Evolutionary conservation across 257 asterid species (phyloP).

Genomic region (Thymus quinquecostatus): DNA sequence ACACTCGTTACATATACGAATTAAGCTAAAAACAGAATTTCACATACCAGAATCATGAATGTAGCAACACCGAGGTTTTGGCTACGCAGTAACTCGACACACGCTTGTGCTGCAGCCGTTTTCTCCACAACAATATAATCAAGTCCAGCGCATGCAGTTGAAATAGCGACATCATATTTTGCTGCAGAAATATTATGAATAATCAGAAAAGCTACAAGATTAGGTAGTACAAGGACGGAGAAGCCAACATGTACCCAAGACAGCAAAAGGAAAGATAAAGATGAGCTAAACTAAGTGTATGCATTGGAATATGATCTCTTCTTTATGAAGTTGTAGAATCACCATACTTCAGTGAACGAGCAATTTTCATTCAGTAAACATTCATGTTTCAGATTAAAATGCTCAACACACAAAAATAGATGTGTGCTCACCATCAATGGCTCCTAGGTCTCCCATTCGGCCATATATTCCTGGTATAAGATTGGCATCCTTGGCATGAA

Average conservation of each 20-base stretch:
- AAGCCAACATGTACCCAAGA: conserved; percentile 4
- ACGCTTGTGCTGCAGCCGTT: conserved; percentile 81
- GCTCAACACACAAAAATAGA: not conserved
- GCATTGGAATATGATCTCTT: not conserved
- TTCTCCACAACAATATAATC: conserved; percentile 96
- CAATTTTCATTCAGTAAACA: not conserved
- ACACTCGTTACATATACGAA: not conserved
- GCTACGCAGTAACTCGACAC: conserved; percentile 83
- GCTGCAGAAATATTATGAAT: conserved; percentile 51
- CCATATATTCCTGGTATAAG: conserved; percentile 87
- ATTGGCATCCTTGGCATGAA: conserved; percentile 81
- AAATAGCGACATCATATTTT: conserved; percentile 87
- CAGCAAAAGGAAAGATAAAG: not conserved
- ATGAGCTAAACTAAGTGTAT: not conserved
- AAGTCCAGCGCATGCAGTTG: conserved; percentile 93
- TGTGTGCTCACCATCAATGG: conserved; percentile 76
- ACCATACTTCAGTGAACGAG: not conserved
- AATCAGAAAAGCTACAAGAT: conserved; percentile 1
- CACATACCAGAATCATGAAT: conserved; percentile 87
- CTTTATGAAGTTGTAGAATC: conserved; percentile 6
- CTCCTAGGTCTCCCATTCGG: conserved; percentile 96
- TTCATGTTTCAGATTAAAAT: conserved; percentile 10
- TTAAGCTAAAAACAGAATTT: conserved; percentile 3
- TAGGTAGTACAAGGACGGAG: not conserved
- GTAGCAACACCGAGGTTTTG: conserved; percentile 94